These are phyloP conservation scores for Coemansia aciculifera DNA, from an alignment of 192 early-diverging fungal species.

Conservation along the genomic window DNA sequence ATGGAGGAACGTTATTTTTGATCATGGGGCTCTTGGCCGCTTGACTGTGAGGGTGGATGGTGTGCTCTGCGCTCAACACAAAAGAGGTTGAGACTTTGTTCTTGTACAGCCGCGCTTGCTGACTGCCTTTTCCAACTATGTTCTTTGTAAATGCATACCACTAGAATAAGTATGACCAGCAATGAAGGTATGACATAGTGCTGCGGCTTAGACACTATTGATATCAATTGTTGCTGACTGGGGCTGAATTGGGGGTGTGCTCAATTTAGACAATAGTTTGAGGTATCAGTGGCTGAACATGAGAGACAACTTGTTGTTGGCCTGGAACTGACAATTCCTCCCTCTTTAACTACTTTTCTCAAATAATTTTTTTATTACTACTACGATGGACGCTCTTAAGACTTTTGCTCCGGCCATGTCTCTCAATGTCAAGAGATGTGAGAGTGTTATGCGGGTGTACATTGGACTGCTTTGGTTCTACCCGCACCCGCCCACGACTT, in stretches of 20 bases:
- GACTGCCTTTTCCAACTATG: too few species aligned
- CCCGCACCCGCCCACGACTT: neutral
- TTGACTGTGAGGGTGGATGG: neutral
- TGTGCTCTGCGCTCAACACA: neutral
- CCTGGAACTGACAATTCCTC: neutral
- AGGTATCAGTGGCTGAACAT: neutral
- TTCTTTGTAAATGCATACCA: too few species aligned
- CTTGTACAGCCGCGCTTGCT: neutral
- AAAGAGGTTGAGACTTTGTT: neutral
- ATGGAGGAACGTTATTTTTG: neutral
- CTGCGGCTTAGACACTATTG: neutral
- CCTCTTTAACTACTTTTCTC: neutral
- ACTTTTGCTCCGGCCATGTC: neutral
- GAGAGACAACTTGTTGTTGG: neutral
- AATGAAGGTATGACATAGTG: neutral
- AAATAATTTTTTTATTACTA: neutral
- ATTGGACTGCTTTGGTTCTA: slow-evolving; percentile 35
- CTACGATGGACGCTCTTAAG: neutral
- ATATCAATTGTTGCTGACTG: neutral
- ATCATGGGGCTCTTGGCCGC: neutral
- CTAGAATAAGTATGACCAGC: too few species aligned
- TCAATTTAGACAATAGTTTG: neutral
- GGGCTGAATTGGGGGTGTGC: neutral
- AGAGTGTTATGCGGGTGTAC: slow-evolving; percentile 23
- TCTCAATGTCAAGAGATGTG: neutral